phyloP scores from a whole-genome alignment of 495 filamentous ascomycete genomes.

The Talaromyces borbonicus region DNA sequence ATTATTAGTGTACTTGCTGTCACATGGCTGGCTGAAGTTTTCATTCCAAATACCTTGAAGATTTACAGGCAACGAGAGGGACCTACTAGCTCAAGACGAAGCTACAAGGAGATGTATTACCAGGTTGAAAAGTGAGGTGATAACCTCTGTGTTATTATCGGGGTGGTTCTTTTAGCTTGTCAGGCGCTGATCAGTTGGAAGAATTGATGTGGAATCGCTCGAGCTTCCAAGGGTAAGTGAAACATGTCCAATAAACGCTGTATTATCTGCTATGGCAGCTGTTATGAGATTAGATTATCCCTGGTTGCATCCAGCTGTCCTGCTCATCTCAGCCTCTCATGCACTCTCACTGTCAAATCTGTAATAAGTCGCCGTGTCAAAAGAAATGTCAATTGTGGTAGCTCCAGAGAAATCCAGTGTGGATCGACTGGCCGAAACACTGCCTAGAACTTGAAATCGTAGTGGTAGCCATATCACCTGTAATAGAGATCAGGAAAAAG shows the following conservation, averaged over 20 bases:
- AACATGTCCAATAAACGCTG: conserved; percentile 10
- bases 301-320: conserved; percentile 10
- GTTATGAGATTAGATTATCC: neutral
- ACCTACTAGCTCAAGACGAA: conserved; percentile 19
- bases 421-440: neutral
- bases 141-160: conserved; percentile 3
- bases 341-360: conserved; percentile 5
- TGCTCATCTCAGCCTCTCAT: neutral
- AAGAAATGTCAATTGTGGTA: conserved; percentile 10
- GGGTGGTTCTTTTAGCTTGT: conserved; percentile 8
- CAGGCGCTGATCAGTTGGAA: conserved; percentile 15
- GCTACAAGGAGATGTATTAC: conserved; percentile 29
- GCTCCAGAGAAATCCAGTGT: neutral
- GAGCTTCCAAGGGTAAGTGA: conserved; percentile 11
- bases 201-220: conserved; percentile 3
- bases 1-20: conserved; percentile 41
- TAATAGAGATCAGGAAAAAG: conserved; percentile 1
- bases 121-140: conserved; percentile 26
- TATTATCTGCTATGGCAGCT: conserved; percentile 13
- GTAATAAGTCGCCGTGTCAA: conserved; percentile 12
- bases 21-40: conserved; percentile 32
- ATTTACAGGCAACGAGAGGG: conserved; percentile 30
- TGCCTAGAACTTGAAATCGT: neutral
- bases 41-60: conserved; percentile 45
- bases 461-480: neutral